phyloP scores from a whole-genome alignment of 768 basidiomycete species.

The Sarcodon aspratus region DNA sequence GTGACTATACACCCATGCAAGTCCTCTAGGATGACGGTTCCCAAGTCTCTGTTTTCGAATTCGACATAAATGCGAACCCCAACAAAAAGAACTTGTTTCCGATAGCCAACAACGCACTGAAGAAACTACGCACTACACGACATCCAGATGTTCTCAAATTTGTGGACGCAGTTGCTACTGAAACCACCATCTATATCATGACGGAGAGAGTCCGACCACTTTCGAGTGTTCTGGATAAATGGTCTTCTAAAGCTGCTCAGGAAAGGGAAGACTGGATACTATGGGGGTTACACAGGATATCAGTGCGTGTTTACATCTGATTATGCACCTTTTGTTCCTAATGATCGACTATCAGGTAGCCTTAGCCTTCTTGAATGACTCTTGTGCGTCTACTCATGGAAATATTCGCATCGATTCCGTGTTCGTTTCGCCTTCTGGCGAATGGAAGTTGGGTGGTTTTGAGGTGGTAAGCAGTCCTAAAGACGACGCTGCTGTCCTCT shows the following conservation, averaged over 20 bases:
- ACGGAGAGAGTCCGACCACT: conserved; percentile 88
- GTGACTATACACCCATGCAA: conserved; percentile 6
- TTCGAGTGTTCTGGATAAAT: conserved; percentile 44
- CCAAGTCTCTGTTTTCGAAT: conserved; percentile 85
- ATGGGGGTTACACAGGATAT: conserved; percentile 88
- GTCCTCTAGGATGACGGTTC: conserved; percentile 74
- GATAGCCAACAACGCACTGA: conserved; percentile 81
- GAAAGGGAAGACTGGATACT: conserved; percentile 81
- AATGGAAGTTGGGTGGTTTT: conserved; percentile 96
- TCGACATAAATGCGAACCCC: conserved; percentile 54
- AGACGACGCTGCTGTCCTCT: conserved; percentile 69
- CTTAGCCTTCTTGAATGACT: conserved; percentile 80
- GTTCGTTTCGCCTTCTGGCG: conserved; percentile 87
- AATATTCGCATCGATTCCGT: conserved; percentile 64
- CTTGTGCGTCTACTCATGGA: conserved; percentile 75
- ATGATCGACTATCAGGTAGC: conserved; percentile 48
- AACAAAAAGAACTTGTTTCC: conserved; percentile 48
- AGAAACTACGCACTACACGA: conserved; percentile 81
- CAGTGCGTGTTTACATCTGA: conserved; percentile 38
- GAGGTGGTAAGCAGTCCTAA: conserved; percentile 79
- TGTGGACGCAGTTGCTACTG: conserved; percentile 88
- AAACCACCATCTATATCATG: conserved; percentile 80
- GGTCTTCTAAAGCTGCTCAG: conserved; percentile 48
- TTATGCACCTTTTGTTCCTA: conserved; percentile 1
- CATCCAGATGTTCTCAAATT: conserved; percentile 97